Conservation (phyloP, 192 early-diverging fungal species). For the Chytriomyces sp. region DNA sequence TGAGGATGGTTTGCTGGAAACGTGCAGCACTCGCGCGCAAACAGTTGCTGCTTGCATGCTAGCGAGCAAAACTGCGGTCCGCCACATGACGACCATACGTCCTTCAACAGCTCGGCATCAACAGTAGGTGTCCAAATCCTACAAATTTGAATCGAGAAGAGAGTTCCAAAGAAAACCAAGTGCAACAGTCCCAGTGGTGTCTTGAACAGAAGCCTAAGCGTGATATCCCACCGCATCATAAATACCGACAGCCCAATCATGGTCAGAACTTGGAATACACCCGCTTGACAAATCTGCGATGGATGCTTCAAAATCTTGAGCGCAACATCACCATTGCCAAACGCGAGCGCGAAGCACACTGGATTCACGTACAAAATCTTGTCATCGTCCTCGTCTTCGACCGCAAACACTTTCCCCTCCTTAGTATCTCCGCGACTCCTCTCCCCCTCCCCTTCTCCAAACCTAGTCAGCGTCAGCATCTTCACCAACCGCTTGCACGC, state of each 20-base stretch:
- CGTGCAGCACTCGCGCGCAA: slow-evolving; percentile 21
- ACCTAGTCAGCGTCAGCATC: background rate
- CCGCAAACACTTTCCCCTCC: background rate
- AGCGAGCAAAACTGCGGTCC: slow-evolving; percentile 12
- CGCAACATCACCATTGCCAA: slow-evolving; percentile 26
- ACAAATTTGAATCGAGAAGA: background rate
- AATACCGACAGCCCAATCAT: slow-evolving; percentile 8
- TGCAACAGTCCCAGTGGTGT: slow-evolving; percentile 22
- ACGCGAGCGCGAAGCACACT: slow-evolving; percentile 24
- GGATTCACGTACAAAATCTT: slow-evolving; percentile 17
- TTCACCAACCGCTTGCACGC: slow-evolving; percentile 10
- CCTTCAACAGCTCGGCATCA: slow-evolving; percentile 2
- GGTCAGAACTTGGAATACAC: slow-evolving; percentile 18
- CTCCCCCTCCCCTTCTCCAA: background rate
- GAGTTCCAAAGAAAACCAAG: background rate
- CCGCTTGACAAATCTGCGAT: slow-evolving; percentile 10
- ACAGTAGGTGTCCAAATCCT: slow-evolving; percentile 8
- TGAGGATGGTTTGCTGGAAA: too few species aligned
- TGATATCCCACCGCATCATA: slow-evolving; percentile 13
- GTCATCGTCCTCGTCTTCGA: slow-evolving; percentile 7
- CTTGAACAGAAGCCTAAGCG: background rate
- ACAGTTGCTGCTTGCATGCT: slow-evolving; percentile 7
- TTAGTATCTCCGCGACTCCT: too few species aligned
- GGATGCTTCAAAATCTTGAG: slow-evolving; percentile 9
- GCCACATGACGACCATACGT: slow-evolving; percentile 14